These are phyloP conservation scores for Batrachochytrium dendrobatidis DNA, from an alignment of 371 early-diverging fungal species.

Conservation along the genomic window DNA sequence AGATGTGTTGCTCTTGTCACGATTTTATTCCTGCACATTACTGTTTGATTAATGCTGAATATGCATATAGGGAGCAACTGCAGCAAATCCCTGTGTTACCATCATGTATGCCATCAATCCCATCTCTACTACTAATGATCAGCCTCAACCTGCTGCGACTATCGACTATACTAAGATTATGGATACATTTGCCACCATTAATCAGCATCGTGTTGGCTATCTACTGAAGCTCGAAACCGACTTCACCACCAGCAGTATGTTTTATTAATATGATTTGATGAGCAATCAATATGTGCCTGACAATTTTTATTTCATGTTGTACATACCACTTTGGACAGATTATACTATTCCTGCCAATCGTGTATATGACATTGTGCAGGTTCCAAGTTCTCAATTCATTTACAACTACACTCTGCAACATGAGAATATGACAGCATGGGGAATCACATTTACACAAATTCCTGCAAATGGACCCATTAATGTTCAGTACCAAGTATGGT, in stretches of 20 bases:
- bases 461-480: conserved; percentile 28
- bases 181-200: conserved; percentile 34
- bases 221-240: conserved; percentile 14
- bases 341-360: conserved; percentile 26
- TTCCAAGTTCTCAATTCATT: conserved; percentile 48
- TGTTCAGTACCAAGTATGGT: conserved; percentile 64
- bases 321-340: too few species aligned
- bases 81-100: conserved; percentile 54
- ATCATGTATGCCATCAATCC: conserved; percentile 55
- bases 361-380: conserved; percentile 48
- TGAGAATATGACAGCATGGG: conserved; percentile 60
- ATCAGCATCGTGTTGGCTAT: conserved; percentile 35
- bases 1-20: too few species aligned
- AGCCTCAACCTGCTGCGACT: not conserved
- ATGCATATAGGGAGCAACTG: too few species aligned
- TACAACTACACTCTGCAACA: conserved; percentile 52
- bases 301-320: too few species aligned
- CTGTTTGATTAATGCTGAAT: too few species aligned
- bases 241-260: conserved; percentile 5
- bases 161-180: conserved; percentile 29
- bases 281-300: too few species aligned
- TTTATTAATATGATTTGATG: too few species aligned
- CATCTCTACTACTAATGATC: conserved; percentile 21
- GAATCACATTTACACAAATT: conserved; percentile 26
- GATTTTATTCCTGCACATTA: too few species aligned